Base-by-base conservation (phyloP, 805 yeast species). In the Kluyveromyces dobzhanskii region DNA sequence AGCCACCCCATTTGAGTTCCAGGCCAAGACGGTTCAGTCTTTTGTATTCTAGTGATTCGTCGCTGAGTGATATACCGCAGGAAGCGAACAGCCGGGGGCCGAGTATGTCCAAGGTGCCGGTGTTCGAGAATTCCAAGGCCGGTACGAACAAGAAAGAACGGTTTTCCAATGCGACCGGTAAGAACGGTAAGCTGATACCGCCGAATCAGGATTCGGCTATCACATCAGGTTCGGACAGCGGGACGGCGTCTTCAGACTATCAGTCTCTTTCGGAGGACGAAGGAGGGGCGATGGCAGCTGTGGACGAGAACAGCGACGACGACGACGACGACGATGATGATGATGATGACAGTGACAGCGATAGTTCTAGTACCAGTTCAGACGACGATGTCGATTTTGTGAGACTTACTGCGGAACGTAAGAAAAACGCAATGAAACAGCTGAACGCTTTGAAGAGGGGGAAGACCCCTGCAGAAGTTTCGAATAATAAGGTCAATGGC, bases 301-400 rank as follows among this genome's bases (percentile, higher is more conserved):
- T 60, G 35, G 61, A 50, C 8, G 60, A 54, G 12, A 61, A 49
- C 36, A 66, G 54, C 7, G 61, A 53, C 7, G 66, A 59, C 9
- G 67, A 59, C 14, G 68, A 59, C 11, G 64, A 58, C 5, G 69
- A 59, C 13, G 66, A 59, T 26, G 69, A 67, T 16, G 65, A 67
- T 27, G 67, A 59, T 23, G 61, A 57, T 21, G 57, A 49, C 3
- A 54, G 55, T 19, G 65, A 58, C 10, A 58, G 54, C 13, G 62
- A 62, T 10, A 56, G 56, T 13, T 53, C 56, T 12, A 53, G 57
- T 2, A 64, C 72, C 9, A 72, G 78, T 9, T 75, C 80, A 0
- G 80, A 75, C 48, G 85, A 78, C 47, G 78, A 77, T 27, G 76
- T 81, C 2, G 90, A 83, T 59, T 80, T 79, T 55, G 84, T 82